Evolutionary conservation across 2,329 filamentous ascomycete genomes (phyloP).

Genomic region (Alternaria arbusti): DNA sequence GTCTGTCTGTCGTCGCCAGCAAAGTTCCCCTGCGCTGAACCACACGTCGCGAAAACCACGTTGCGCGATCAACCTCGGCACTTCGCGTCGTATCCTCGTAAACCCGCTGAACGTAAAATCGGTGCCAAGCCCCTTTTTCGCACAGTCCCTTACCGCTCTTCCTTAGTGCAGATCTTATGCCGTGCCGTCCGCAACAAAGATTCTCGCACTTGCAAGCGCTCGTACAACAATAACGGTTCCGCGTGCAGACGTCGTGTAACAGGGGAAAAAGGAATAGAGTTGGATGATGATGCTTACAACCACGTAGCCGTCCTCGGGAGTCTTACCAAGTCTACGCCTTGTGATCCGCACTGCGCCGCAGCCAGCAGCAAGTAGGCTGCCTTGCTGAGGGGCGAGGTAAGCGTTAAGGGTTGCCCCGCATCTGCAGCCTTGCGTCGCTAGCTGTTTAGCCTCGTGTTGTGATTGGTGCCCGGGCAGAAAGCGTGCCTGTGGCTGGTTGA

Average conservation of each 20-base stretch:
- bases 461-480: slow-evolving; percentile 1
- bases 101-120: not conserved
- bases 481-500: not conserved
- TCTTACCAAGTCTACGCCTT: not conserved
- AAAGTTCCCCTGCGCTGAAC: not conserved
- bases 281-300: slow-evolving; percentile 1
- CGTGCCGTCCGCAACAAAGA: not conserved
- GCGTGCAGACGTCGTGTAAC: not conserved
- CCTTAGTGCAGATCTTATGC: not conserved
- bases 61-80: not conserved
- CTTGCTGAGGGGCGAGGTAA: not conserved
- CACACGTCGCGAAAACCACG: not conserved
- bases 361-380: not conserved
- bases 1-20: not conserved
- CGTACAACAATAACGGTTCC: not conserved
- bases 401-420: not conserved
- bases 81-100: slow-evolving; percentile 1
- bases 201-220: not conserved
- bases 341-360: not conserved
- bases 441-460: not conserved
- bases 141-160: not conserved
- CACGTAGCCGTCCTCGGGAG: not conserved
- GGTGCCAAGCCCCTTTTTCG: not conserved
- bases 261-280: not conserved
- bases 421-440: not conserved